Percentiles rank a stretch among this genome's conserved stretches.
phyloP scores from a whole-genome alignment of 306 rosid species.

The Canavalia gladiata region DNA sequence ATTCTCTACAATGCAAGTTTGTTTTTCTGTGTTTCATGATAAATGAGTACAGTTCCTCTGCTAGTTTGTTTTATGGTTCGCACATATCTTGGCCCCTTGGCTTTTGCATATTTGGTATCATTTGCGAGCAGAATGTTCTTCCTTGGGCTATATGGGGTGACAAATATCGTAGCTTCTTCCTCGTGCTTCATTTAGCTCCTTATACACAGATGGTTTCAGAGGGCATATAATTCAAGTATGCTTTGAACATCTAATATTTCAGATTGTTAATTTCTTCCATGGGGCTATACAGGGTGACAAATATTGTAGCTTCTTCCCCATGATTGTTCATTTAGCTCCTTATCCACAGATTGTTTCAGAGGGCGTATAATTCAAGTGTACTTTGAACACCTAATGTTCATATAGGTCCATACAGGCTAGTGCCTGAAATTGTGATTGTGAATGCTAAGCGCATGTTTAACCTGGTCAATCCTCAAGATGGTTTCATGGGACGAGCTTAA shows the following conservation, averaged over 20 bases:
- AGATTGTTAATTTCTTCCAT: neutral
- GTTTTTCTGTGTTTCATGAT: neutral
- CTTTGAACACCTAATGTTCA: neutral
- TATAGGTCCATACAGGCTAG: neutral
- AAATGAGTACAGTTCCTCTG: neutral
- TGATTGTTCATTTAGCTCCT: neutral
- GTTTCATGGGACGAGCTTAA: neutral
- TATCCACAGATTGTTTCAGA: neutral
- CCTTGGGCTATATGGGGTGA: neutral
- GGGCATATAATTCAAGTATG: neutral
- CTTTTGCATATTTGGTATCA: neutral
- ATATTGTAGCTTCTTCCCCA: neutral
- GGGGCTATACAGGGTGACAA: neutral
- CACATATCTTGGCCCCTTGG: neutral
- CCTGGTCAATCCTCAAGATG: neutral
- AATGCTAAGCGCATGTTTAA: neutral
- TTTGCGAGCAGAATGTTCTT: slow-evolving; percentile 4
- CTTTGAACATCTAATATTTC: neutral
- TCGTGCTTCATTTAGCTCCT: neutral
- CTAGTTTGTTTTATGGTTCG: slow-evolving; percentile 6
- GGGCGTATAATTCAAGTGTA: neutral
- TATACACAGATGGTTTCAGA: neutral
- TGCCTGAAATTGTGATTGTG: neutral
- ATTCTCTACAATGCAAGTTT: neutral
- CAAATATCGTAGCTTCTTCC: neutral